phyloP scores from a whole-genome alignment of 2,329 filamentous ascomycete species.

The Dryadomyces quercus-mongolicae region DNA sequence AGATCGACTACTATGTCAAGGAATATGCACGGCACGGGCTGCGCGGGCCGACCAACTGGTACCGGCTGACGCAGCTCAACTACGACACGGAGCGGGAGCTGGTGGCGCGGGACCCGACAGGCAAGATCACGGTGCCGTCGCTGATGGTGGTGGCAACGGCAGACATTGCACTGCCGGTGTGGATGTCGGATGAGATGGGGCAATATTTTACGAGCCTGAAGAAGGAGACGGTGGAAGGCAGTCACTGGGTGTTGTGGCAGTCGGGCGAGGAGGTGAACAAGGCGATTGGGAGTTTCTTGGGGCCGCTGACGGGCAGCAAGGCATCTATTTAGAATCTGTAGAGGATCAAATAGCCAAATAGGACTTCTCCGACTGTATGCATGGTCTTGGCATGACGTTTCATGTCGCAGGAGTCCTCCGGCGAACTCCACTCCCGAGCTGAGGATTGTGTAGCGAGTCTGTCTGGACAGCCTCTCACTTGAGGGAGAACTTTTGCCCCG shows the following conservation, averaged over 20 bases:
- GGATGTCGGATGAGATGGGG: conserved; percentile 62
- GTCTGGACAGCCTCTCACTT: too few species aligned
- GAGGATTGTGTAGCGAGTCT: too few species aligned
- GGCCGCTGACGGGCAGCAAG: conserved; percentile 30
- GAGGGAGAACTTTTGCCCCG: conserved; percentile 50
- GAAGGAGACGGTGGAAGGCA: conserved; percentile 50
- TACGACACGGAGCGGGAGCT: conserved; percentile 60
- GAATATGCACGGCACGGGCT: conserved; percentile 63
- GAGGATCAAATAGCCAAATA: too few species aligned
- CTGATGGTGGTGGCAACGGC: conserved; percentile 63
- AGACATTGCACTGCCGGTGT: conserved; percentile 61
- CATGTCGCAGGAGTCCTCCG: too few species aligned
- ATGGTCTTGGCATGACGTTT: too few species aligned
- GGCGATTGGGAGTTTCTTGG: conserved; percentile 56
- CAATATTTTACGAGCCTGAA: conserved; percentile 52
- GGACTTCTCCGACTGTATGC: too few species aligned
- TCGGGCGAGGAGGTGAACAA: conserved; percentile 57
- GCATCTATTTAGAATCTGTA: conserved; percentile 24
- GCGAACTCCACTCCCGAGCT: too few species aligned
- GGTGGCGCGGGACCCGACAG: conserved; percentile 36
- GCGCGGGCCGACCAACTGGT: conserved; percentile 79
- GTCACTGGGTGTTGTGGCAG: conserved; percentile 79
- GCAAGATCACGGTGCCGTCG: conserved; percentile 46
- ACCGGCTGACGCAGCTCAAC: conserved; percentile 62
- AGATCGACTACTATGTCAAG: conserved; percentile 64